Base-by-base conservation (phyloP, 75 land plant genomes). In the Azolla pinnata region DNA sequence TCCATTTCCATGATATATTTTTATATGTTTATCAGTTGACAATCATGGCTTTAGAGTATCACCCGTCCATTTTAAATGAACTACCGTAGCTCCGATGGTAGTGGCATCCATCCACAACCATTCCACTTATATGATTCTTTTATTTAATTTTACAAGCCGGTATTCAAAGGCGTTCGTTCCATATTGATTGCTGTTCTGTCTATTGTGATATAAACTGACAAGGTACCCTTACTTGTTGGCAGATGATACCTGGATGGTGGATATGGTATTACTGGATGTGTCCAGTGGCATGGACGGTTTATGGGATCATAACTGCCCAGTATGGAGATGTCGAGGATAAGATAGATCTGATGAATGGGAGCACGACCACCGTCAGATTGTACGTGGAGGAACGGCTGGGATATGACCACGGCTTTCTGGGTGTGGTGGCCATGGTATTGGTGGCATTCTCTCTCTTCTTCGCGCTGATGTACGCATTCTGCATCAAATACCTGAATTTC, bases 201-300 rank as follows among this genome's bases (percentile, higher is more conserved):
- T n/a, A n/a, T n/a, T n/a, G n/a, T n/a, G n/a, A n/a, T n/a, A n/a
- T n/a, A n/a, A n/a, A n/a, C n/a, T n/a, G n/a, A n/a, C n/a, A n/a
- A n/a, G n/a, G n/a, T n/a, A n/a, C 38, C 25, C 23, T 2, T 40
- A 10, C 47, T 51, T 24, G 18, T n/a, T 28, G 57, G 61, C 76
- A 68, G 69, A 70, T 34, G 24, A 75, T 75, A 29, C 78, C 78
- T 30, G 46, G 53, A 18, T 75, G 78, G 78, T 75, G 78, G 78
- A 61, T 71, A 10, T 75, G 76, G 78, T 75, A 75, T 68, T 75
- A 71, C 29, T 75, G 68, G 74, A 73, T 63, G 1, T 75, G 78
- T 32, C 78, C 78, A 14, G 72, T 68, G 29, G 65, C 63, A 14
- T 64, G 73, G 67, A 69, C 77, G n/a, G 29, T 74, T 3, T 74